Base-by-base conservation (phyloP, 176 grass and related monocot genomes). In the Juncus inflexus region DNA sequence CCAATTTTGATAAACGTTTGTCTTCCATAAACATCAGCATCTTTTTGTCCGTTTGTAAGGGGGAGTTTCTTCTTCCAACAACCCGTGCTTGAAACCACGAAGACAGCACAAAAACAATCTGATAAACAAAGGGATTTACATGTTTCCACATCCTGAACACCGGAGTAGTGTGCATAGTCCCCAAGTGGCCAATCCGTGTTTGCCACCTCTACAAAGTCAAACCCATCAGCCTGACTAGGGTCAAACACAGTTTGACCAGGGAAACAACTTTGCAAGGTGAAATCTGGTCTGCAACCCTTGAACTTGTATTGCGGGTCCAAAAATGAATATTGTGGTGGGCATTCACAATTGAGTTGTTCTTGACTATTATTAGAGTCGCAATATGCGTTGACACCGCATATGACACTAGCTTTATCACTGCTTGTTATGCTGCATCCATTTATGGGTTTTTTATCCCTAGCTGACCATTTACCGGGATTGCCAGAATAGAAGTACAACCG, bases 11-110 rank as follows among this genome's bases (percentile, higher is more conserved):
- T 78, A 39, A 86, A 56, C 6, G 74, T 40, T 6, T 64, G 35
- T 4, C 3, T 77, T 10, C 58, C 52, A 10, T 60, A 10, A 0
- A 65, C 42, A 12, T 6, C 2, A 4, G 14, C 49, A 10, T 55
- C 72, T 4, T 64, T 56, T 52, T 12, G 76, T 38, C 78, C 83
- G 41, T 80, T 80, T 7, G 83, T 76, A 11, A 81, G 47, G 3
- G 83, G 78, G 15, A 75, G 61, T 74, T 81, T 86, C 58, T 78
- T 86, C 51, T 81, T 78, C 74, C 58, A 77, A 42, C 83, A 86
- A 1, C 16, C 41, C 3, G 9, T 9, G 11, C 9, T 3, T 0
- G 52, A n/a, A n/a, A 28, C 74, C 15, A 78, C 59, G 1, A 43
- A 39, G 5, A 65, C 39, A 4, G 69, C 62, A 15, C 84, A 78